phyloP scores from a whole-genome alignment of 1,284 basidiomycete species.

The Heterobasidion irregulare region DNA sequence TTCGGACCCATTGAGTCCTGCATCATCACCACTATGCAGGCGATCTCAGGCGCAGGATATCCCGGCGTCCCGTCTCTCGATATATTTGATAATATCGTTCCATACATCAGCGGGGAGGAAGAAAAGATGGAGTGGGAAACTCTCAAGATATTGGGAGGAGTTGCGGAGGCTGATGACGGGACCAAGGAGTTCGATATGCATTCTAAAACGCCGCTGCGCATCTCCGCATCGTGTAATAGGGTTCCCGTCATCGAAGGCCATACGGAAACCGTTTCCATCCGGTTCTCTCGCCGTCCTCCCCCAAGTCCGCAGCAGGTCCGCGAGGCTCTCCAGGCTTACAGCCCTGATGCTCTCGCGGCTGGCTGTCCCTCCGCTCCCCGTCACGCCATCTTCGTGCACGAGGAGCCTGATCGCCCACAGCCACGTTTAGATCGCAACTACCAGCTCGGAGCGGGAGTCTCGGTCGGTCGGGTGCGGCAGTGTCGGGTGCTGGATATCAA shows the following conservation, averaged over 20 bases:
- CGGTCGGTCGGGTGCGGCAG: constrained; percentile 86
- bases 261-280: constrained; percentile 80
- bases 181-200: constrained; percentile 80
- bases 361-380: constrained; percentile 83
- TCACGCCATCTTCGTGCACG: constrained; percentile 87
- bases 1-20: constrained; percentile 92
- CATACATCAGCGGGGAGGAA: constrained; percentile 92
- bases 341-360: constrained; percentile 73
- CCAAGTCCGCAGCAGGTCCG: constrained; percentile 86
- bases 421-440: constrained; percentile 88
- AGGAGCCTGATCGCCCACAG: constrained; percentile 90
- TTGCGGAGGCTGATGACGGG: constrained; percentile 47
- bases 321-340: constrained; percentile 72
- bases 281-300: constrained; percentile 75
- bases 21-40: constrained; percentile 94
- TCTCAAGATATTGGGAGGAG: constrained; percentile 89
- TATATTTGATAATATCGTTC: constrained; percentile 95
- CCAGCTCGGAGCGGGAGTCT: constrained; percentile 89
- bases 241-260: constrained; percentile 94
- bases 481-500: constrained; percentile 93
- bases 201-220: constrained; percentile 65
- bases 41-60: constrained; percentile 96
- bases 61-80: constrained; percentile 90
- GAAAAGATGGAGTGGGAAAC: constrained; percentile 99
- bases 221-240: constrained; percentile 89